These are phyloP conservation scores for Pelargonium nanum DNA, from an alignment of 345 rosid species.

Conservation along the genomic window DNA sequence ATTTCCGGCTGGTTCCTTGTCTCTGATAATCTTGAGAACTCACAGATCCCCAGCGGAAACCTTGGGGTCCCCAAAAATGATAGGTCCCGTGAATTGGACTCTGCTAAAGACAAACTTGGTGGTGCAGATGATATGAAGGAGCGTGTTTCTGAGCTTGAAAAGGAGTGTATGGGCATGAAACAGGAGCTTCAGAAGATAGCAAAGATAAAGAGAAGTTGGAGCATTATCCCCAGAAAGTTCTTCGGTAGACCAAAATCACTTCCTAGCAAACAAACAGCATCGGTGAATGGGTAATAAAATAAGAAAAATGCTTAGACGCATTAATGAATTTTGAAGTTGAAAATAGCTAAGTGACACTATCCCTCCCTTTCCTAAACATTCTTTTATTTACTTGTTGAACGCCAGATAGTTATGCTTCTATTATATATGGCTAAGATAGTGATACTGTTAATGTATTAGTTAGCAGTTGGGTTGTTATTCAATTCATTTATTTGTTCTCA, in stretches of 20 bases:
- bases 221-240: constrained; percentile 35
- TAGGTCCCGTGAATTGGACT: constrained; percentile 10
- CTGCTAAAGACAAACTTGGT: constrained; percentile 9
- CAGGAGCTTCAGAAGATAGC: constrained; percentile 51
- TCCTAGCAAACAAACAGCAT: constrained; percentile 29
- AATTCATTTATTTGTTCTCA: background rate
- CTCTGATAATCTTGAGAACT: constrained; percentile 48
- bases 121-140: constrained; percentile 36
- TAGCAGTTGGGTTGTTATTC: background rate
- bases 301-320: constrained; percentile 14
- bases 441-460: background rate
- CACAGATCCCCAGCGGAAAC: constrained; percentile 28
- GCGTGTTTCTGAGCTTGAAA: constrained; percentile 53
- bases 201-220: constrained; percentile 52
- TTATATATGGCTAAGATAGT: constrained; percentile 8
- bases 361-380: background rate
- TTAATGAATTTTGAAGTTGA: constrained; percentile 10
- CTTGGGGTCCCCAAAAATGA: constrained; percentile 20
- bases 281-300: constrained; percentile 14
- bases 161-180: constrained; percentile 58
- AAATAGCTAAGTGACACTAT: constrained; percentile 1
- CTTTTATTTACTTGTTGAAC: constrained; percentile 1
- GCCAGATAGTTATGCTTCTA: background rate
- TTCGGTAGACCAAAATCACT: constrained; percentile 44
- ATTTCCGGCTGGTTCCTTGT: constrained; percentile 63